Base-by-base conservation (phyloP, 257 asterid species). In the Fraxinus pennsylvanica region DNA sequence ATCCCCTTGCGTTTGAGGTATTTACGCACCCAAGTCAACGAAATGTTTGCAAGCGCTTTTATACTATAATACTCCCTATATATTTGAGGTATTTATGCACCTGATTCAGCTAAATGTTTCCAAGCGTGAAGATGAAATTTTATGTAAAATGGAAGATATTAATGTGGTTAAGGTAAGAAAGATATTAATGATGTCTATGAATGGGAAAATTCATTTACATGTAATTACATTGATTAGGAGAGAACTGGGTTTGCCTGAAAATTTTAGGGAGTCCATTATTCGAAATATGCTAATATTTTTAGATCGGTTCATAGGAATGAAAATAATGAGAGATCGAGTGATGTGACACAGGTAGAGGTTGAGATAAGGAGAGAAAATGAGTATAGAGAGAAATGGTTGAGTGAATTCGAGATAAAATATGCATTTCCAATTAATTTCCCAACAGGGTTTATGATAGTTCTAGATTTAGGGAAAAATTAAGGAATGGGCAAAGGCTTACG, bases 391-490 rank as follows among this genome's bases (percentile, higher is more conserved):
- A 91, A 89, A 79, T 95, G 98, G 98, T 75, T 93, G 84, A 90
- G 99, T 67, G 99, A 90, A 74, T 95, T 88, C n/a, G 98, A 93
- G 88, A 92, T 89, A 0, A 93, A 93, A 72, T 89, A 89, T 43
- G 92, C 99, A 3, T 93, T 95, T 71, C 97, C 97, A 0, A 81
- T 93, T 69, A 71, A 86, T 82, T 88, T 93, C 45, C 98, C 99
- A 5, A 93, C 97, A 3, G 98, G 98, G 72, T 91, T 88, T 75
- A 87, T 79, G 91, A 93, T 81, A 52, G 88, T 83, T 74, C 81
- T 84, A 12, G 97, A 72, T 88, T 87, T 72, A 89, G 82, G 86
- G 96, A 92, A 88, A 87, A 79, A 22, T 71, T 91, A 78, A 88
- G 80, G 88, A 91, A 91, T 71, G 90, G 99, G 97, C 97, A 91